Percentiles rank a stretch among this genome's conserved stretches.
Evolutionary conservation across 768 basidiomycete species (phyloP).

Genomic region (Termitomyces sp.): DNA sequence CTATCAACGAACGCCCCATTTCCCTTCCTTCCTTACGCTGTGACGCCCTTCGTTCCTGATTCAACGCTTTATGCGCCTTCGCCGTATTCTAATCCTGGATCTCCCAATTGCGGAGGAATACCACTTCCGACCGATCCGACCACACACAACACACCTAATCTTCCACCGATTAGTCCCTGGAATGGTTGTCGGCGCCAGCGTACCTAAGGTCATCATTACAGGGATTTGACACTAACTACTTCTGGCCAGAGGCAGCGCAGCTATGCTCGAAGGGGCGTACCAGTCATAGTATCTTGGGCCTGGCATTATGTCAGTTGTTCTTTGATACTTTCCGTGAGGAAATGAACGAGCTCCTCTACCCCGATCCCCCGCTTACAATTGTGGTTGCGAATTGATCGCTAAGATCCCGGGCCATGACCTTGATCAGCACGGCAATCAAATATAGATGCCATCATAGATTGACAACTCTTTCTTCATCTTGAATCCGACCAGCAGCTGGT

Average conservation of each 20-base stretch:
- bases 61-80: not conserved
- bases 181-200: not conserved
- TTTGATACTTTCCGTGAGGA: not conserved
- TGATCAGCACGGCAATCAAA: too few relatives aligned
- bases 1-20: not conserved
- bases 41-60: conserved; percentile 1
- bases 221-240: not conserved
- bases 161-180: not conserved
- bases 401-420: too few relatives aligned
- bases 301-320: not conserved
- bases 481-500: too few relatives aligned
- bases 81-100: not conserved
- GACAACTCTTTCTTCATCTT: too few relatives aligned
- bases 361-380: not conserved
- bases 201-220: not conserved
- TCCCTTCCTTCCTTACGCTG: not conserved
- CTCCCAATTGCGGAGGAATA: not conserved
- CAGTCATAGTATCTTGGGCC: not conserved
- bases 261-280: not conserved
- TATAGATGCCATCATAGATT: too few relatives aligned
- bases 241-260: not conserved
- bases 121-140: not conserved
- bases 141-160: not conserved
- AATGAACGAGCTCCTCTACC: not conserved
- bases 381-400: too few relatives aligned